These are phyloP conservation scores for Pythium folliculosum DNA, from an alignment of 352 stramenopile species.

Conservation along the genomic window DNA sequence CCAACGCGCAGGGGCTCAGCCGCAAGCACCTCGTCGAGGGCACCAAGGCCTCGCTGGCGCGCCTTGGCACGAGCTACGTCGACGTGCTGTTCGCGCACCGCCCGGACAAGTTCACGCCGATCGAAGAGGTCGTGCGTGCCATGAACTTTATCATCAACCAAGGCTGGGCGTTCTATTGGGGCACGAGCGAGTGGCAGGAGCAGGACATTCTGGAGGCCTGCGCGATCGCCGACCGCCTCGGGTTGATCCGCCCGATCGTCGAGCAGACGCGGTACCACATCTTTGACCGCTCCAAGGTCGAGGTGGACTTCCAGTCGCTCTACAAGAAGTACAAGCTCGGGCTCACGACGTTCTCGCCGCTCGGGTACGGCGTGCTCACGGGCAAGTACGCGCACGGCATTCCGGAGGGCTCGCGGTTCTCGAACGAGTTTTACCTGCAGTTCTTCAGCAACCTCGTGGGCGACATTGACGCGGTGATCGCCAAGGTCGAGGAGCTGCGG, in stretches of 20 bases:
- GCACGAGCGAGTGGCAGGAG: conserved; percentile 50
- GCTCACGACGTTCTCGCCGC: not conserved
- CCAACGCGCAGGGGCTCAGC: conserved; percentile 34
- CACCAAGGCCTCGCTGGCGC: conserved; percentile 39
- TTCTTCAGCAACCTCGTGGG: conserved; percentile 51
- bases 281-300: not conserved
- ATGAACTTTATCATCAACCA: conserved; percentile 48
- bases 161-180: conserved; percentile 53
- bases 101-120: conserved; percentile 33
- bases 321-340: not conserved
- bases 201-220: conserved; percentile 46
- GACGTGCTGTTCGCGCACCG: conserved; percentile 45
- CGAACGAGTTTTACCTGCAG: conserved; percentile 27
- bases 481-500: conserved; percentile 27
- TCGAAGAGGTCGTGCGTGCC: conserved; percentile 49
- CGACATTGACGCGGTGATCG: conserved; percentile 29
- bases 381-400: conserved; percentile 20
- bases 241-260: conserved; percentile 33
- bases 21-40: conserved; percentile 56
- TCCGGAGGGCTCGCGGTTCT: not conserved
- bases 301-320: not conserved
- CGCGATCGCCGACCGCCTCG: conserved; percentile 34
- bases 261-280: conserved; percentile 66
- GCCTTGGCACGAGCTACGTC: conserved; percentile 47
- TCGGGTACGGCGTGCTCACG: not conserved